Conservation (phyloP, 169 alveolate species). For the Plasmodium knowlesi region DNA sequence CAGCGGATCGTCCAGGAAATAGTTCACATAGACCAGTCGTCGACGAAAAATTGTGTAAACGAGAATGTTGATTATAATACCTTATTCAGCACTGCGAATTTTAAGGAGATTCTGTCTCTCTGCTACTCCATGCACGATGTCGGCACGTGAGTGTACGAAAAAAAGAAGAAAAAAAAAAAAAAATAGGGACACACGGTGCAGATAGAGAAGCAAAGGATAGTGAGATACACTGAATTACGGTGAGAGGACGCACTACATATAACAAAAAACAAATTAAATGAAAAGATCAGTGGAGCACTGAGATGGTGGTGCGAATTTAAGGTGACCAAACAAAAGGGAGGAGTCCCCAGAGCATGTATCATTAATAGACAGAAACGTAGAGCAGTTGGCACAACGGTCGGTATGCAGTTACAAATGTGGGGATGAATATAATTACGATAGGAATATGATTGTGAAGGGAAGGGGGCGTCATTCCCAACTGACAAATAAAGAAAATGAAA, state of each 20-base stretch:
- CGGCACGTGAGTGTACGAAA: neutral
- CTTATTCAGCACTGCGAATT: conserved; percentile 55
- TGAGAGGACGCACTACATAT: neutral
- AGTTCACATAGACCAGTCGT: conserved; percentile 24
- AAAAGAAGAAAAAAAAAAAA: neutral
- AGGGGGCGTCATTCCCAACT: neutral
- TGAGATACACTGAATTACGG: neutral
- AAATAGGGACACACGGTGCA: neutral
- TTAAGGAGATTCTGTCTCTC: conserved; percentile 51
- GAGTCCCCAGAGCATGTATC: neutral
- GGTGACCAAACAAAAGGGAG: neutral
- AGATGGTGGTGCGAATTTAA: neutral
- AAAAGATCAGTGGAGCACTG: neutral
- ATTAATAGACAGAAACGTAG: neutral
- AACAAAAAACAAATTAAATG: neutral
- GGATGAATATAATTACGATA: neutral
- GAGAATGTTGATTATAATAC: conserved; percentile 66
- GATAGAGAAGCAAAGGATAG: neutral
- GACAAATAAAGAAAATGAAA: neutral
- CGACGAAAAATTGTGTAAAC: conserved; percentile 25
- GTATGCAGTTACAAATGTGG: neutral
- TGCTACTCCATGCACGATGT: conserved; percentile 28
- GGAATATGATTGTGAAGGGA: neutral
- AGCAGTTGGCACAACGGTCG: neutral
- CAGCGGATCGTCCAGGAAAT: conserved; percentile 29